These are phyloP conservation scores for Umbelopsis vinacea DNA, from an alignment of 192 early-diverging fungal species.

Conservation along the genomic window DNA sequence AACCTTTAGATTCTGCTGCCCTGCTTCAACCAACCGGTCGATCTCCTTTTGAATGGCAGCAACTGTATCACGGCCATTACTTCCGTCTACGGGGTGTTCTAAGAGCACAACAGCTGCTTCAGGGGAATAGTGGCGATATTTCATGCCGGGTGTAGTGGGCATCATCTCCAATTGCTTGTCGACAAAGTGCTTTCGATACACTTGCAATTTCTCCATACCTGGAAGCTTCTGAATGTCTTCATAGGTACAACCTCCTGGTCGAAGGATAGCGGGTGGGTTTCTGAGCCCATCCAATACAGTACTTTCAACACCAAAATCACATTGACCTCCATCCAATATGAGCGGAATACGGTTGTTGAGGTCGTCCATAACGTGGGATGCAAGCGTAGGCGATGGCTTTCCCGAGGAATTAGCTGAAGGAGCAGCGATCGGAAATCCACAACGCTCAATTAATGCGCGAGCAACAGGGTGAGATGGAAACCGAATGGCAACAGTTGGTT, in stretches of 20 bases:
- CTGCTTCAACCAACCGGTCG: constrained; percentile 24
- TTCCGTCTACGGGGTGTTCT: constrained; percentile 33
- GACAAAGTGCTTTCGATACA: constrained; percentile 81
- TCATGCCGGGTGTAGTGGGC: constrained; percentile 99
- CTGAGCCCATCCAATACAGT: constrained; percentile 91
- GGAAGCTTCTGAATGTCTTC: constrained; percentile 68
- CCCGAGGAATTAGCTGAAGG: constrained; percentile 98
- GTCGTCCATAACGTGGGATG: constrained; percentile 86
- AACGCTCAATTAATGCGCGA: constrained; percentile 80
- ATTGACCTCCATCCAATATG: constrained; percentile 89
- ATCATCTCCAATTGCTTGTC: constrained; percentile 69
- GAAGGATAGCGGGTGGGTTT: constrained; percentile 76
- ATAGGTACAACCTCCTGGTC: constrained; percentile 91
- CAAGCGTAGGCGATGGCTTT: constrained; percentile 91
- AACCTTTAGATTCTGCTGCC: constrained; percentile 20
- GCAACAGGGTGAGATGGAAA: constrained; percentile 93
- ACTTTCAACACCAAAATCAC: constrained; percentile 89
- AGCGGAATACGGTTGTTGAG: constrained; percentile 79
- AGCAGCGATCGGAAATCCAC: constrained; percentile 91
- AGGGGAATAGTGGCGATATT: constrained; percentile 98
- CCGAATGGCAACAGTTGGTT: constrained; percentile 86
- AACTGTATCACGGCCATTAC: constrained; percentile 18
- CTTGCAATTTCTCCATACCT: constrained; percentile 69
- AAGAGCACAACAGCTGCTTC: constrained; percentile 84
- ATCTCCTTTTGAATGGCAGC: constrained; percentile 39